These are phyloP conservation scores for Rhodotorula sp. DNA, from an alignment of 1,284 basidiomycete species.

Conservation along the genomic window DNA sequence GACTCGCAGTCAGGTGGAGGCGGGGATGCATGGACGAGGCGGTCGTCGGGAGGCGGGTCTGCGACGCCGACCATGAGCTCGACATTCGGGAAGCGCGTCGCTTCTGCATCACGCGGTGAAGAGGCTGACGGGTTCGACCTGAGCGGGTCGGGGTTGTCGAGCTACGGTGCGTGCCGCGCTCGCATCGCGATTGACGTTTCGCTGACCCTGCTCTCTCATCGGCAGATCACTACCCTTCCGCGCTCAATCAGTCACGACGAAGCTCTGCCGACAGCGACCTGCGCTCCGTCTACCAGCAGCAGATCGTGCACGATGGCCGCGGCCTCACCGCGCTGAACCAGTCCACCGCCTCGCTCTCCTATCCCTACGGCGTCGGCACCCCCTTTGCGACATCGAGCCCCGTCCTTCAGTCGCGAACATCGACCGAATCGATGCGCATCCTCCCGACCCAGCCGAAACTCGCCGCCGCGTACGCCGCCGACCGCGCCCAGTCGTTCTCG, in stretches of 20 bases:
- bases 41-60: slow-evolving; percentile 1
- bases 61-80: slow-evolving; percentile 16
- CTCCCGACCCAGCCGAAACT: slow-evolving; percentile 30
- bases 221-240: not conserved
- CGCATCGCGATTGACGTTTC: not conserved
- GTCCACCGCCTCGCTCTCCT: slow-evolving; percentile 16
- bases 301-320: slow-evolving; percentile 10
- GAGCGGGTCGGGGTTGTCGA: not conserved
- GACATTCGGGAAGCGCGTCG: not conserved
- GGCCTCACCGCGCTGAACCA: slow-evolving; percentile 16
- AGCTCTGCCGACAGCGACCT: slow-evolving; percentile 35
- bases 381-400: slow-evolving; percentile 14
- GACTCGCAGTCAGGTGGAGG: not conserved
- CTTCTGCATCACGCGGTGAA: slow-evolving; percentile 2
- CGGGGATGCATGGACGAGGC: not conserved
- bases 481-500: slow-evolving; percentile 42
- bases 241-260: slow-evolving; percentile 31
- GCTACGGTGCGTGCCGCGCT: not conserved
- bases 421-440: slow-evolving; percentile 43
- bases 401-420: slow-evolving; percentile 24
- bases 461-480: slow-evolving; percentile 13
- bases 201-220: not conserved
- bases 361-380: slow-evolving; percentile 18
- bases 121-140: slow-evolving; percentile 9
- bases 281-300: slow-evolving; percentile 24